Conservation (phyloP, 1,284 basidiomycete genomes). For the Puccinia coronata region DNA sequence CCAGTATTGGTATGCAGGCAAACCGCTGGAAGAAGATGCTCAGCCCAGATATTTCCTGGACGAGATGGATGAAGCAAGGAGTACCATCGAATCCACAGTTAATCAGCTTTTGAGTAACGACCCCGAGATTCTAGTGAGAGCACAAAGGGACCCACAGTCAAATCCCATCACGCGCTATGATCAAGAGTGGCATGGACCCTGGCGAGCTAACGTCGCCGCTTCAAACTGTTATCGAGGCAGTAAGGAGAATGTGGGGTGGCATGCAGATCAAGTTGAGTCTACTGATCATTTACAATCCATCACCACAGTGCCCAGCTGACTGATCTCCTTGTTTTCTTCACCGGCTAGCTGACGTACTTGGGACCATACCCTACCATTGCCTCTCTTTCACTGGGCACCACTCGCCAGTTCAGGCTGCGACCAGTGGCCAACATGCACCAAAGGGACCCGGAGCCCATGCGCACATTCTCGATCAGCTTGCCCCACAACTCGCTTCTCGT, state of each 20-base stretch:
- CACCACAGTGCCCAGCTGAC: slow-evolving; percentile 58
- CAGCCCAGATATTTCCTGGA: slow-evolving; percentile 68
- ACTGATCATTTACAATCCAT: background rate
- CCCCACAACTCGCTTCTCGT: slow-evolving; percentile 85
- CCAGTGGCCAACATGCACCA: slow-evolving; percentile 64
- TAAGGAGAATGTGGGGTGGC: slow-evolving; percentile 64
- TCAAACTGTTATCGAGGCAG: slow-evolving; percentile 84
- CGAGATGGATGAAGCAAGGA: slow-evolving; percentile 76
- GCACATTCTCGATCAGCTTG: slow-evolving; percentile 80
- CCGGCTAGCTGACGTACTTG: slow-evolving; percentile 65
- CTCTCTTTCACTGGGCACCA: slow-evolving; percentile 79
- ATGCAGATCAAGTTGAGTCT: slow-evolving; percentile 22
- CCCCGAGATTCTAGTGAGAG: slow-evolving; percentile 25
- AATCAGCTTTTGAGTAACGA: slow-evolving; percentile 71
- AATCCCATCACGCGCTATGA: slow-evolving; percentile 63
- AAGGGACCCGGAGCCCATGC: slow-evolving; percentile 61
- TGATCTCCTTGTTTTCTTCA: slow-evolving; percentile 54
- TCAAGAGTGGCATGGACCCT: slow-evolving; percentile 73
- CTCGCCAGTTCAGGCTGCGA: slow-evolving; percentile 62
- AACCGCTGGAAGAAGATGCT: slow-evolving; percentile 61
- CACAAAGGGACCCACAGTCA: no score
- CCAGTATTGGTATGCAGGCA: slow-evolving; percentile 73
- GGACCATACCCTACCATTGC: slow-evolving; percentile 92
- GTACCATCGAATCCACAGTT: slow-evolving; percentile 73
- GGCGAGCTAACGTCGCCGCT: slow-evolving; percentile 87